Base-by-base conservation (phyloP, 371 early-diverging fungal genomes). In the Lichtheimia ornata region DNA sequence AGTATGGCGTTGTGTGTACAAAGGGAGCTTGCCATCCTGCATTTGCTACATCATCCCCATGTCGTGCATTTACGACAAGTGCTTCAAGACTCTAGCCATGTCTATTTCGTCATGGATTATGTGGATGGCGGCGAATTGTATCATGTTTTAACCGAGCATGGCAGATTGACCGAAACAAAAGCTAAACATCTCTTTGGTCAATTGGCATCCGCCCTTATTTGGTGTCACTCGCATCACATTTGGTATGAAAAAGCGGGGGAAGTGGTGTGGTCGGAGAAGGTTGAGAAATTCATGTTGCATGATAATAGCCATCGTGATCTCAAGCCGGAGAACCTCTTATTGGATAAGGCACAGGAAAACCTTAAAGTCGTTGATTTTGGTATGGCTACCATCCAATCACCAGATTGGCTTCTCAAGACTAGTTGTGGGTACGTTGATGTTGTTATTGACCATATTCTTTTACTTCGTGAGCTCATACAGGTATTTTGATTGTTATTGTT, bases 91-190 rank as follows among this genome's bases (percentile, higher is more conserved):
- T 53, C 69, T 4, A 54, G 50, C 25, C 69, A 64, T 65, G 92
- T 92, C 25, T 96, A 92, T 75, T 77, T 99, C 58, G 89, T 99
- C 18, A 90, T 96, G 88, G 98, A 98, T 67, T 94, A 94, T 67
- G 84, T 95, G 58, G 91, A 91, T 67, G 99, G 99, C 43, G 95
- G 95, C 20, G 97, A 98, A 76, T 74, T 99, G 25, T 94, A 96
- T 64, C 94, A 97, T 61, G 87, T 93, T 64, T 78, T 99, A 40
- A 84, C 95, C 47, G 89, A 93, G 63, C 83, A 88, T 49, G 96
- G 96, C 0, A 71, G 90, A 11, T 73, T 99, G 27, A 72, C 84
- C 11, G 98, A 99, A 66, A 53, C 66, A 6, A 94, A 94, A 65
- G 97, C 97, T 0, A 83, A 92, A 35, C 69, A 67, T 22, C 91